Evolutionary conservation across 257 asterid species (phyloP), one percentile per base, ranked within the genome.

Genomic region (Solanum medicagineum): DNA sequence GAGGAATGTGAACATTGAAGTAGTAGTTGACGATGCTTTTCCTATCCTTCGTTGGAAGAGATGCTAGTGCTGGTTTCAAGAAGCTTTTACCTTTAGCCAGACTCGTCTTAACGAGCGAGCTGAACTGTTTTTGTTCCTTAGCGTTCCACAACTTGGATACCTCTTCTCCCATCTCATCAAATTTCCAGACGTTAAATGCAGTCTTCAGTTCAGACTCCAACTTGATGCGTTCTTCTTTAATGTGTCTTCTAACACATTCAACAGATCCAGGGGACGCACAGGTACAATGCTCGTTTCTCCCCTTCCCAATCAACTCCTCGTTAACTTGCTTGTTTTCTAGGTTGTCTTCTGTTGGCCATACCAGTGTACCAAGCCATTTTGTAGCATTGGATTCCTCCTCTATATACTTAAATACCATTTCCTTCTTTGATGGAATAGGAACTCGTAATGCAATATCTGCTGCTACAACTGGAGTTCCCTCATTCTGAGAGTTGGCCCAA

Each of bases 121-220:
- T 85, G 20, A 90, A 84, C 70, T 7, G 85, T 29, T 60, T 36
- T 84, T 84, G 74, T 53, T 90, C 90, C 55, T 22, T 44, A 54
- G 16, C 3, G 51, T 68, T 84, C 92, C 91, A 88, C 14, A 44
- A 47, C n/a, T 5, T 51, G 32, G 88, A 53, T 70, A 66, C 79
- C 1, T 42, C 86, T 84, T 84, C 89, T 17, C 91, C 92, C 85
- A 88, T 87, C 54, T 84, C 84, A 70, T 77, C 63, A 47, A 88
- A 86, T 60, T 86, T 85, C 91, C 88, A 87, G 45, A 2, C 45
- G 40, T 11, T 14, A 80, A 84, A 90, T 32, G 86, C 90, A 3
- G 84, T 12, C 26, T 88, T 89, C 29, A 90, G 65, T 59, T 88
- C 92, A 29, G 40, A 6, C 68, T 68, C 44, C 59, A 90, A 63